Evolutionary conservation across 352 stramenopile species (phyloP).

Genomic region (Phytopythium ostracodes): DNA sequence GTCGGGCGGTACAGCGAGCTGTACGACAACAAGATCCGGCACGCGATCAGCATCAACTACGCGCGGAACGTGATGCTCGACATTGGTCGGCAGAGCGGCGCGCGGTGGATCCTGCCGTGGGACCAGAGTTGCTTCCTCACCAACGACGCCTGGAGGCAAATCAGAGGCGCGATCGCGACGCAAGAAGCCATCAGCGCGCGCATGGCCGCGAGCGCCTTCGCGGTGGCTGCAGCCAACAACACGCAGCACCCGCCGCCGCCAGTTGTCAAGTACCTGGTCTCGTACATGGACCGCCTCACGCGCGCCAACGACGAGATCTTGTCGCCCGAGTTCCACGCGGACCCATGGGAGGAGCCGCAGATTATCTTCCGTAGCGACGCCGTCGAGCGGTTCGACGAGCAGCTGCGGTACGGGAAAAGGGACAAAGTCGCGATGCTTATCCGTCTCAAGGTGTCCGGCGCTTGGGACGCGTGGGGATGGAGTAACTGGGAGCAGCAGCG

Average conservation of each 20-base stretch:
- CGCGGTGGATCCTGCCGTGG: constrained; percentile 46
- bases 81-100: constrained; percentile 25
- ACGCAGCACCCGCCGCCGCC: background rate
- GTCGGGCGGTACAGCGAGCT: constrained; percentile 30
- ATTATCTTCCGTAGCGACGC: constrained; percentile 49
- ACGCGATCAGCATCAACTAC: constrained; percentile 44
- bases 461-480: constrained; percentile 47
- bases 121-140: constrained; percentile 55
- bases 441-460: constrained; percentile 31
- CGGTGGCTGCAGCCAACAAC: constrained; percentile 4
- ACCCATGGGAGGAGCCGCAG: constrained; percentile 54
- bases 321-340: constrained; percentile 18
- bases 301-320: constrained; percentile 46
- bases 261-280: constrained; percentile 45
- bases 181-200: constrained; percentile 5
- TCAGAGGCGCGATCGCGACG: constrained; percentile 23
- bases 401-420: constrained; percentile 41
- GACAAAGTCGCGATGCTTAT: constrained; percentile 50
- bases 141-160: constrained; percentile 32
- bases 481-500: constrained; percentile 32
- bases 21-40: constrained; percentile 48
- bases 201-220: constrained; percentile 11
- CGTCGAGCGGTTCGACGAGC: constrained; percentile 47
- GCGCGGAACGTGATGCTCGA: constrained; percentile 48
- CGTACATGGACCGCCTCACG: constrained; percentile 45